Percentiles rank a stretch among this genome's conserved stretches.
Evolutionary conservation across 176 grass and related monocot genomes (phyloP).

Genomic region (Carex cristatella): DNA sequence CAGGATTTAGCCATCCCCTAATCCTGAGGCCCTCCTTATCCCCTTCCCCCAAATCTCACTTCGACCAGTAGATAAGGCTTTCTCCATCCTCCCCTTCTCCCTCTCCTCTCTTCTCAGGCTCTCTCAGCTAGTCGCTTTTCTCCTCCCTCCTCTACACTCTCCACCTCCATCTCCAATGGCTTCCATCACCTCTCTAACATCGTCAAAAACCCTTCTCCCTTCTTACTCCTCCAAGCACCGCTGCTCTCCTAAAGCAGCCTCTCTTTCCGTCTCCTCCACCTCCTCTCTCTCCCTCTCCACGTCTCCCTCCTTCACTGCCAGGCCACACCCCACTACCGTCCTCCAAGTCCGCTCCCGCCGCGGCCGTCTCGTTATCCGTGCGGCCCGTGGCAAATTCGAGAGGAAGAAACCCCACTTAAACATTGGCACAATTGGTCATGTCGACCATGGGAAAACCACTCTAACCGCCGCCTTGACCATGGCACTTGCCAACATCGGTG

Average conservation of each 20-base stretch:
- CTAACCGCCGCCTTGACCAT: conserved; percentile 97
- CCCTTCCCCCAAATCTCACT: conserved; percentile 43
- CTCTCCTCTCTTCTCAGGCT: background rate
- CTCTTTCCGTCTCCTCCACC: conserved; percentile 11
- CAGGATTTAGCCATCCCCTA: conserved; percentile 20
- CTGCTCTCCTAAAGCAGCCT: conserved; percentile 24
- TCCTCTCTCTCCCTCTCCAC: background rate
- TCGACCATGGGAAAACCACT: conserved; percentile 99
- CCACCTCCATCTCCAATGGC: conserved; percentile 34
- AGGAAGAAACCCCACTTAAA: conserved; percentile 93
- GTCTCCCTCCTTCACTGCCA: background rate
- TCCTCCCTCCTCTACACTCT: conserved; percentile 24
- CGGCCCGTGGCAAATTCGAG: conserved; percentile 89
- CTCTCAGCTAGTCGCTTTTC: conserved; percentile 22
- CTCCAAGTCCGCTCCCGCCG: background rate
- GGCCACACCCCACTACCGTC: conserved; percentile 22
- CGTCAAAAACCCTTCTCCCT: conserved; percentile 40
- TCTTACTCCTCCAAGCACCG: conserved; percentile 40
- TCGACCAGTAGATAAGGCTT: conserved; percentile 18
- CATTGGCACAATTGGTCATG: conserved; percentile 98
- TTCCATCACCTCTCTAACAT: conserved; percentile 18
- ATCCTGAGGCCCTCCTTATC: conserved; percentile 58
- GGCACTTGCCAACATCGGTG: conserved; percentile 76
- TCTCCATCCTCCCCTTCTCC: conserved; percentile 20
- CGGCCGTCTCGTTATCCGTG: conserved; percentile 60